Evolutionary conservation across 1,139 yeast genomes (phyloP), one percentile per base, ranked within the genome.

Genomic region (Taiozyma sp.): DNA sequence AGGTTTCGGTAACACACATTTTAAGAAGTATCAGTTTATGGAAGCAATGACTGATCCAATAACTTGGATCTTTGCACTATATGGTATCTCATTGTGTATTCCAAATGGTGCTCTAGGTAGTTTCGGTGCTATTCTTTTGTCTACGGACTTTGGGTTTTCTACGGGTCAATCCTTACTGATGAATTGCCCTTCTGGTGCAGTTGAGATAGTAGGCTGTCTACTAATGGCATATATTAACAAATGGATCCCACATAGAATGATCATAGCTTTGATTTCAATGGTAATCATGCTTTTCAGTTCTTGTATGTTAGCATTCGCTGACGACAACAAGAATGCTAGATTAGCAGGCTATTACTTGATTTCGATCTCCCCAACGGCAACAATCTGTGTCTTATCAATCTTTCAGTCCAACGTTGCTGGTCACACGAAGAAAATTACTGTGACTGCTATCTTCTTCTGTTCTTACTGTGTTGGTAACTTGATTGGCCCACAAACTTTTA

Each of bases 1-100:
- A 62, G 87, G 87, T 27, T 78, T 79, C 56, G 86, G 85, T 49
- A 78, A 76, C 60, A 72, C 69, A 52, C 70, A 73, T 48, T 78
- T 79, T 65, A 82, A 83, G 57, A 67, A 62, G 64, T 66, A 77
- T 49, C 89, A 84, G 62, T 70, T 82, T 43, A 65, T 63, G 57
- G 79, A 75, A 57, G 75, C 75, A 1, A 54, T 74, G 27, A 54
- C 51, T 8, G 79, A 75, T 52, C 58, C 67, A 38, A 61, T 82
- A 60, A 83, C 86, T 58, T 82, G 41, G 73, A 75, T 57, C 70
- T 73, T 44, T 49, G 69, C 2, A 68, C 70, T 55, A 73, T 74
- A 36, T 58, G 78, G 8, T 63, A n/a, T 24, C 8, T 40, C 44
- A 6, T 46, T 32, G 29, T 38, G 38, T 40, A 46, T 65, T 55